Evolutionary conservation across 1,284 basidiomycete species (phyloP).

Genomic region (Earliella scabrosa): DNA sequence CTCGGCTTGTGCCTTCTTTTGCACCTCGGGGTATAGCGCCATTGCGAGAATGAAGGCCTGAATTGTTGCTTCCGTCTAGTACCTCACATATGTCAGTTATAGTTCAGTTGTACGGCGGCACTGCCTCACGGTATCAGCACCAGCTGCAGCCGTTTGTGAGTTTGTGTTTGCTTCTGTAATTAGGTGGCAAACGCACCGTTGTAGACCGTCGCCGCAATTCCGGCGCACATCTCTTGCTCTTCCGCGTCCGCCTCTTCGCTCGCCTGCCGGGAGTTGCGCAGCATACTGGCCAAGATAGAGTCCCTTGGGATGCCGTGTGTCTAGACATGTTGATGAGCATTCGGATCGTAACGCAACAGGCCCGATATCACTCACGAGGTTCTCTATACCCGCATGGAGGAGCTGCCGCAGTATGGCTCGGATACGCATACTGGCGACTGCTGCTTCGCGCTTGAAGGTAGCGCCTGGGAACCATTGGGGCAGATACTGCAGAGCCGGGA

Average conservation of each 20-base stretch:
- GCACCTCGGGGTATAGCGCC: slow-evolving; percentile 33
- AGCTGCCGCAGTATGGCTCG: background rate
- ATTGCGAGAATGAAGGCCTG: slow-evolving; percentile 33
- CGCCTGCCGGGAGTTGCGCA: too few relatives aligned
- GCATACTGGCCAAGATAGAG: too few relatives aligned
- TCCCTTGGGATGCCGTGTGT: background rate
- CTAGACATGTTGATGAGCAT: background rate
- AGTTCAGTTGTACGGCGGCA: too few relatives aligned
- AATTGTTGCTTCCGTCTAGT: slow-evolving; percentile 8
- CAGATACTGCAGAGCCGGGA: slow-evolving; percentile 8
- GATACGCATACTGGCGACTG: background rate
- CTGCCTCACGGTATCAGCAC: background rate
- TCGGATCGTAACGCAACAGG: too few relatives aligned
- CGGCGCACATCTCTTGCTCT: too few relatives aligned
- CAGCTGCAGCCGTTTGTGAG: background rate
- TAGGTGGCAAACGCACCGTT: background rate
- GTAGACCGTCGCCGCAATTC: background rate
- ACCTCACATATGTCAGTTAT: too few relatives aligned
- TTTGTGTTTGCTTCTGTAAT: too few relatives aligned
- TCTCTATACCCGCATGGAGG: background rate
- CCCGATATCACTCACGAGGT: too few relatives aligned
- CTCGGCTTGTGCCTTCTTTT: slow-evolving; percentile 35
- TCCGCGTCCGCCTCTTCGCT: too few relatives aligned
- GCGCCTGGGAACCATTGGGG: slow-evolving; percentile 15
- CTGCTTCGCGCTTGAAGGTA: slow-evolving; percentile 12